Conservation (phyloP, 805 yeast genomes). For the Zygoascus flipseniorum region DNA sequence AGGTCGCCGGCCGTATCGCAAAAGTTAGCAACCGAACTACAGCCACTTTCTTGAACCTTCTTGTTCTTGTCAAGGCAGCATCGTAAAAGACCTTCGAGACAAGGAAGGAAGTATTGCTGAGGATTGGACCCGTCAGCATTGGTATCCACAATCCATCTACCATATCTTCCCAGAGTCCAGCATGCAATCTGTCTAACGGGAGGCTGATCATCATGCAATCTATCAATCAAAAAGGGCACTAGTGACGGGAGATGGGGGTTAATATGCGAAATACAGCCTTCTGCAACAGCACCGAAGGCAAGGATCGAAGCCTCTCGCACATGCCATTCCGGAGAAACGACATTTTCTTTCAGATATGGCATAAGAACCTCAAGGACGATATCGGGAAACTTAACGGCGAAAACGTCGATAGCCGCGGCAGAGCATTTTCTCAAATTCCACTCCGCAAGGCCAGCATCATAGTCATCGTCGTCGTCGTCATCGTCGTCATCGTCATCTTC, state of each 20-base stretch:
- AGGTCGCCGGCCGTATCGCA: slow-evolving; percentile 69
- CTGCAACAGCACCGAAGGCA: slow-evolving; percentile 92
- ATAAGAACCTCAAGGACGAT: slow-evolving; percentile 58
- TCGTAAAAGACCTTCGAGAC: slow-evolving; percentile 63
- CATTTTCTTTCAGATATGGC: slow-evolving; percentile 66
- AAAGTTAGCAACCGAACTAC: slow-evolving; percentile 75
- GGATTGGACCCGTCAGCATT: slow-evolving; percentile 29
- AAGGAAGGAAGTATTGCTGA: slow-evolving; percentile 63
- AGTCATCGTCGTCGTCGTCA: slow-evolving; percentile 68
- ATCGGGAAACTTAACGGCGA: slow-evolving; percentile 60
- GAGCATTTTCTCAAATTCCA: slow-evolving; percentile 94
- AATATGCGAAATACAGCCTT: slow-evolving; percentile 70
- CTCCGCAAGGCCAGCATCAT: slow-evolving; percentile 55
- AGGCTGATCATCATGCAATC: slow-evolving; percentile 66
- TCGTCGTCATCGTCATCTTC: slow-evolving; percentile 43
- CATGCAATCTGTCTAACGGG: slow-evolving; percentile 89
- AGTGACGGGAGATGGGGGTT: slow-evolving; percentile 66
- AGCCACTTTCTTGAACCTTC: slow-evolving; percentile 93
- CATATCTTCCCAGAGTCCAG: slow-evolving; percentile 88
- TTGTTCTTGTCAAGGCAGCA: slow-evolving; percentile 78
- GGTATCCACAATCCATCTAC: slow-evolving; percentile 61
- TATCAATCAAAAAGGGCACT: slow-evolving; percentile 76
- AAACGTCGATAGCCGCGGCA: slow-evolving; percentile 82
- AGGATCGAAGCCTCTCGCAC: slow-evolving; percentile 87
- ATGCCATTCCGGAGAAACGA: slow-evolving; percentile 72